A percentile compares a stretch with the other conserved stretches of the same genome.
phyloP scores from a whole-genome alignment of 2,329 filamentous ascomycete species.

The Tolypocladium capitatum region DNA sequence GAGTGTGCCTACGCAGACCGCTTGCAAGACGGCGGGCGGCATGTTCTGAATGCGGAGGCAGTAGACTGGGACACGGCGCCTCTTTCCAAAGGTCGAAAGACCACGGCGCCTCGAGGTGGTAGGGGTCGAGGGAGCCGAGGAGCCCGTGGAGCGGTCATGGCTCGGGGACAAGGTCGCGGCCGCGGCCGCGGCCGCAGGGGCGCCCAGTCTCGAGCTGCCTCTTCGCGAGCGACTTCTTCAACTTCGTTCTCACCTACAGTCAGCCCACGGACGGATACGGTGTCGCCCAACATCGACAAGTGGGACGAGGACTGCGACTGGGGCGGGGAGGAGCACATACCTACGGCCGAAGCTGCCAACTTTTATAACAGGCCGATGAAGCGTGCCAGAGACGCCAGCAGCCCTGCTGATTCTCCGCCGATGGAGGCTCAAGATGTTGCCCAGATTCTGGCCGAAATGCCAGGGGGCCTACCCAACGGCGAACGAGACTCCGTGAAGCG shows the following conservation, averaged over 20 bases:
- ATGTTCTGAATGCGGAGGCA: slow-evolving; percentile 8
- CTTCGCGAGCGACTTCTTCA: not conserved
- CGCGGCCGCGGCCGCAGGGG: not conserved
- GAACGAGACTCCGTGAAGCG: not conserved
- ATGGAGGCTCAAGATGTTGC: not conserved
- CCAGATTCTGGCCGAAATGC: slow-evolving; percentile 2
- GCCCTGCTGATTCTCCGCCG: not conserved
- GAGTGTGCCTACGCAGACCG: slow-evolving; percentile 7
- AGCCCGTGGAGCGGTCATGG: not conserved
- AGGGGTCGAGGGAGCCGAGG: not conserved
- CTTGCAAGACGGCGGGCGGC: slow-evolving; percentile 7
- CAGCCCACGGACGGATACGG: not conserved
- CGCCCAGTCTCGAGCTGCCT: not conserved
- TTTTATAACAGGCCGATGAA: not conserved
- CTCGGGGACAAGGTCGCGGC: not conserved
- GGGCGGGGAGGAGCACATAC: not conserved
- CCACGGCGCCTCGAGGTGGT: not conserved
- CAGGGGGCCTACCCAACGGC: not conserved
- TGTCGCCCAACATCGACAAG: not conserved
- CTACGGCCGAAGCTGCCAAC: not conserved
- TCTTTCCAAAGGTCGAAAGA: not conserved
- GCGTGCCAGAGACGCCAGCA: not conserved
- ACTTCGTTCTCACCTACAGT: not conserved
- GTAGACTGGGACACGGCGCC: slow-evolving; percentile 7
- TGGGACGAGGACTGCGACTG: not conserved